Percentiles rank a stretch among this genome's conserved stretches.
Conservation (phyloP, 2,329 filamentous ascomycete species). For the Samsoniella hepiali region DNA sequence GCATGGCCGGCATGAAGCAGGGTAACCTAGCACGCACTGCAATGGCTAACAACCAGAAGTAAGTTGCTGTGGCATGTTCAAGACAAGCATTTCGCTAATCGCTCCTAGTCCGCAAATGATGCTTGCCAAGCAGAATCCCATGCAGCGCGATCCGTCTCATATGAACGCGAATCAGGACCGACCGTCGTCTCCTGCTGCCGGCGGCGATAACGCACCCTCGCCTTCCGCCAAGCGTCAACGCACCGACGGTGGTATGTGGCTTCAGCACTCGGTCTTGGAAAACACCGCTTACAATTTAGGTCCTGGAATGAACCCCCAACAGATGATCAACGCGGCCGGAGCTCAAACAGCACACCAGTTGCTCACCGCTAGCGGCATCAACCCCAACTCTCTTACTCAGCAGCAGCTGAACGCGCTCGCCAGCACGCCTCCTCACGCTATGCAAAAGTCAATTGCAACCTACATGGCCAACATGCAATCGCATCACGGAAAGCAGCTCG, state of each 20-base stretch:
- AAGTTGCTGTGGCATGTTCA: constrained; percentile 33
- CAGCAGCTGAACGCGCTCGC: constrained; percentile 69
- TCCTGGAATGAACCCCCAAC: constrained; percentile 65
- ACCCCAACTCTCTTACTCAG: constrained; percentile 67
- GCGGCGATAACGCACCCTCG: constrained; percentile 77
- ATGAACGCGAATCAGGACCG: constrained; percentile 82
- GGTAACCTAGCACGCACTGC: constrained; percentile 67
- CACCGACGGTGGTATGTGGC: constrained; percentile 55
- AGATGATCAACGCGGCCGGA: constrained; percentile 55
- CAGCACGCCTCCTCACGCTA: constrained; percentile 55
- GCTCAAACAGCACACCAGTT: constrained; percentile 55
- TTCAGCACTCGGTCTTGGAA: neutral
- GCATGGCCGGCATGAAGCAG: constrained; percentile 55
- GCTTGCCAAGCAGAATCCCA: constrained; percentile 71
- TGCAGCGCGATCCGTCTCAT: constrained; percentile 83
- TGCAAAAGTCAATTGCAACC: constrained; percentile 81
- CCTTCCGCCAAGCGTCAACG: constrained; percentile 80
- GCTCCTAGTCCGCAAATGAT: constrained; percentile 64
- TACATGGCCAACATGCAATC: constrained; percentile 83
- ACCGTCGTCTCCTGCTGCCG: constrained; percentile 73
- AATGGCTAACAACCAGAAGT: constrained; percentile 76
- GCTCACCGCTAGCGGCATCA: constrained; percentile 68
- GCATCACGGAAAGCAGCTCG: constrained; percentile 77
- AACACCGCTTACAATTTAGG: neutral
- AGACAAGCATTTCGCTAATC: neutral